phyloP scores from a whole-genome alignment of 257 asterid species.

The Solanum paucissectum region DNA sequence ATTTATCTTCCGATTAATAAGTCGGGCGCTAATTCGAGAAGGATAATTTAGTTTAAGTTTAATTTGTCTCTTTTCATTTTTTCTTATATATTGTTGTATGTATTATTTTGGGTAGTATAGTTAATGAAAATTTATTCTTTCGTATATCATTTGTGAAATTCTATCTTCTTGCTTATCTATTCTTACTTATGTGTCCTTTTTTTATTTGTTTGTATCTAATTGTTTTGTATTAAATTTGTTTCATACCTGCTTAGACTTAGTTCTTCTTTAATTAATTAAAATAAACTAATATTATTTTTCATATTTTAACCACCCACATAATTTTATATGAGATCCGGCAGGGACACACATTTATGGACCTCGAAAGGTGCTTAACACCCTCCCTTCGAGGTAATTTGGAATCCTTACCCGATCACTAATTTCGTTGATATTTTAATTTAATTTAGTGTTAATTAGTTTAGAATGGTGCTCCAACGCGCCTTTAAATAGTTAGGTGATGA shows the following conservation, averaged over 20 bases:
- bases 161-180: background rate
- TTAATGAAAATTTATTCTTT: no score
- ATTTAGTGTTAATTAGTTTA: background rate
- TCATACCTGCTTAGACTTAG: background rate
- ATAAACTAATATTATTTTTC: background rate
- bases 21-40: background rate
- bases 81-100: background rate
- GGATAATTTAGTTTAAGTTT: background rate
- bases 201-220: no score
- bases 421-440: no score
- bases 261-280: background rate
- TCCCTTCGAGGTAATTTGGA: background rate
- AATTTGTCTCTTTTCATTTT: no score
- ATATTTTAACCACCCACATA: background rate
- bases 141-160: background rate
- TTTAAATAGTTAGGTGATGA: background rate
- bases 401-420: background rate
- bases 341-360: background rate
- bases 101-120: background rate
- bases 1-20: background rate
- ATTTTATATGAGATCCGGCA: background rate
- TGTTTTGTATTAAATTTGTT: background rate
- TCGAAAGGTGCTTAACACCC: background rate
- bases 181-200: background rate
- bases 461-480: background rate